Conservation (phyloP, 2,329 filamentous ascomycete species). For the Neocucurbitaria cava region DNA sequence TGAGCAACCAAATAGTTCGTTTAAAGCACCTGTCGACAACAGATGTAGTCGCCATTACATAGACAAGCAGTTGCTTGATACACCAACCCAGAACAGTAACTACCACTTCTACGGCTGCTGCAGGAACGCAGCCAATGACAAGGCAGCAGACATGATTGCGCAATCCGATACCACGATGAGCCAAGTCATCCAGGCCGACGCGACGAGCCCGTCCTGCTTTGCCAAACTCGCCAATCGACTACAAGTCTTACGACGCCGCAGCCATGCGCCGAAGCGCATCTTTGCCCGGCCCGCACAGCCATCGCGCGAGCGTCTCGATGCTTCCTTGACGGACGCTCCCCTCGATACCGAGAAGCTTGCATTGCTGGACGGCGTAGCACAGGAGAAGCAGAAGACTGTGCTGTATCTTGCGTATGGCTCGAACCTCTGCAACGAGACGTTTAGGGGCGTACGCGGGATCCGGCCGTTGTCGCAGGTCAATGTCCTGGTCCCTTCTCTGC, state of each 20-base stretch:
- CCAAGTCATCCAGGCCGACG: neutral
- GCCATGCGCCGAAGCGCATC: slow-evolving; percentile 9
- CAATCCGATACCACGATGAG: slow-evolving; percentile 34
- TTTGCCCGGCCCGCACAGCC: slow-evolving; percentile 28
- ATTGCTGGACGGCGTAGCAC: slow-evolving; percentile 11
- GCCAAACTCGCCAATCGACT: slow-evolving; percentile 18
- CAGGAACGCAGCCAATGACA: slow-evolving; percentile 29
- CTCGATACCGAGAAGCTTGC: slow-evolving; percentile 28
- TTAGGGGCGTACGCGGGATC: slow-evolving; percentile 79
- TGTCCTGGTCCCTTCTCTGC: slow-evolving; percentile 79
- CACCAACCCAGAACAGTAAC: neutral
- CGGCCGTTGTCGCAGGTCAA: slow-evolving; percentile 80
- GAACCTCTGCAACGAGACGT: slow-evolving; percentile 82
- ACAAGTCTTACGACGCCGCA: slow-evolving; percentile 10
- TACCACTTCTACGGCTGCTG: neutral
- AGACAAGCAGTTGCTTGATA: neutral
- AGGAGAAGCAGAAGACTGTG: slow-evolving; percentile 45
- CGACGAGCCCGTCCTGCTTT: slow-evolving; percentile 8
- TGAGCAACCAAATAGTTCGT: neutral
- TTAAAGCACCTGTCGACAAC: neutral
- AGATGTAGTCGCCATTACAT: neutral
- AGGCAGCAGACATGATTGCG: slow-evolving; percentile 32
- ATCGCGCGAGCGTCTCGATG: slow-evolving; percentile 39
- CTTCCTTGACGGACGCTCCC: slow-evolving; percentile 38
- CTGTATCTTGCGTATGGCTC: slow-evolving; percentile 78